Evolutionary conservation across 2,329 filamentous ascomycete genomes (phyloP), one percentile per base, ranked within the genome.

Genomic region (Trichoderma semiorbis): DNA sequence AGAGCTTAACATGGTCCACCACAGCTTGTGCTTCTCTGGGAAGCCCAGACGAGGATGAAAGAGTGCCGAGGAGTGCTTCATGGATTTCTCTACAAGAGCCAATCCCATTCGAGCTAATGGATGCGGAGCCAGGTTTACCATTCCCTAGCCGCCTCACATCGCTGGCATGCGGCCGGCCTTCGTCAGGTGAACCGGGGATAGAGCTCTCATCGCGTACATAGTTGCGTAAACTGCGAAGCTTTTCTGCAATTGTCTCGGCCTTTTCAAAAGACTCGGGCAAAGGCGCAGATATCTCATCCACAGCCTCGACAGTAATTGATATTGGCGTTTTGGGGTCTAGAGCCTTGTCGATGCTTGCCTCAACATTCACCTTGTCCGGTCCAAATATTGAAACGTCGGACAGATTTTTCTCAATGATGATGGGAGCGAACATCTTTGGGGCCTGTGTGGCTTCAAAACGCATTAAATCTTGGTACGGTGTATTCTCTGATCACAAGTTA

Each of bases 311-410:
- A 6, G 77, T 75, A 71, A 78, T 79, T 3, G 79, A 78, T 26
- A 79, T 75, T 2, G 81, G 75, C 5, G 80, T 75, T 7, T 78
- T 79, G 7, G 80, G 79, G 24, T 80, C 78, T 11, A 87, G 75
- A 0, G 82, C 80, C 14, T 81, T 78, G 43, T 84, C 81, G 16
- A 86, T 82, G 32, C 86, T 78, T 4, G 80, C 75, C 26, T 78
- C 79, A 21, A 87, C 77, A 62, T 84, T 80, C 18, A 77, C 82
- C 61, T 84, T 85, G n/a, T 86, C 79, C 1, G 83, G 79, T 2
- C 89, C 89, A 76, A 91, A 91, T 2, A 91, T 80, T 3, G 88
- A 84, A 12, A 88, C 81, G 32, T 89, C 83, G 5, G 85, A 83
- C 32, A 90, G 80, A 1, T 84, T 84, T 70, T 86, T 82, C 72